phyloP scores from a whole-genome alignment of 1,284 basidiomycete species.

The Laetiporus sulphureus region DNA sequence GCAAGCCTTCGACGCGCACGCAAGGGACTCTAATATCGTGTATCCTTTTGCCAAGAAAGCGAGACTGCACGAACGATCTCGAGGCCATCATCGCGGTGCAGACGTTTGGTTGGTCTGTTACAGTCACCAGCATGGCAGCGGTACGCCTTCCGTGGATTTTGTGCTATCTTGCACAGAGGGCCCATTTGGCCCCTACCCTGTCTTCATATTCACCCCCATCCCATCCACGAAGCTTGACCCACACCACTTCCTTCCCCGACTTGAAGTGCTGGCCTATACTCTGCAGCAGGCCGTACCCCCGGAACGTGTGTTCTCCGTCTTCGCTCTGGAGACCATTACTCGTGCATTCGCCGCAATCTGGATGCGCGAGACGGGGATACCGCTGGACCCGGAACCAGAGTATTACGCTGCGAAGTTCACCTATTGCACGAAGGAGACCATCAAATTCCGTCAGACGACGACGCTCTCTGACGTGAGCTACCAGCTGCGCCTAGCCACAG shows the following conservation, averaged over 20 bases:
- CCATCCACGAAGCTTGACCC: slow-evolving; percentile 13
- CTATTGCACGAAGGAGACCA: slow-evolving; percentile 41
- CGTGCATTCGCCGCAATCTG: slow-evolving; percentile 41
- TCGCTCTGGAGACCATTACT: slow-evolving; percentile 46
- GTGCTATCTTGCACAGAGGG: slow-evolving; percentile 53
- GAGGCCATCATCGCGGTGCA: slow-evolving; percentile 6
- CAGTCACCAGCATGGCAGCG: slow-evolving; percentile 9
- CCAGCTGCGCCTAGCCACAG: slow-evolving; percentile 36
- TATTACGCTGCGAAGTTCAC: slow-evolving; percentile 62
- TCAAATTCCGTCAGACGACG: slow-evolving; percentile 27
- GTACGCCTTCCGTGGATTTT: slow-evolving; percentile 34
- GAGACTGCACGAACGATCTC: slow-evolving; percentile 14
- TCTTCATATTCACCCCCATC: slow-evolving; percentile 32
- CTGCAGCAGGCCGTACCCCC: slow-evolving; percentile 18
- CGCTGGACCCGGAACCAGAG: slow-evolving; percentile 27
- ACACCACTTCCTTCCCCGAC: slow-evolving; percentile 24
- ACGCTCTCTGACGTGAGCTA: slow-evolving; percentile 24
- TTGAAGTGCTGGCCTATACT: slow-evolving; percentile 19
- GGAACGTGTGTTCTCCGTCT: slow-evolving; percentile 59
- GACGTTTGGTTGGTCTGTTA: slow-evolving; percentile 47
- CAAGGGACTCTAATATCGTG: slow-evolving; percentile 46
- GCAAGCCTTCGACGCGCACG: slow-evolving; percentile 31
- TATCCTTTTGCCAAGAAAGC: slow-evolving; percentile 40
- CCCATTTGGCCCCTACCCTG: slow-evolving; percentile 42
- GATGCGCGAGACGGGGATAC: slow-evolving; percentile 37